Conservation (phyloP, 768 basidiomycete species). For the Rhodotorula taiwanensis region DNA sequence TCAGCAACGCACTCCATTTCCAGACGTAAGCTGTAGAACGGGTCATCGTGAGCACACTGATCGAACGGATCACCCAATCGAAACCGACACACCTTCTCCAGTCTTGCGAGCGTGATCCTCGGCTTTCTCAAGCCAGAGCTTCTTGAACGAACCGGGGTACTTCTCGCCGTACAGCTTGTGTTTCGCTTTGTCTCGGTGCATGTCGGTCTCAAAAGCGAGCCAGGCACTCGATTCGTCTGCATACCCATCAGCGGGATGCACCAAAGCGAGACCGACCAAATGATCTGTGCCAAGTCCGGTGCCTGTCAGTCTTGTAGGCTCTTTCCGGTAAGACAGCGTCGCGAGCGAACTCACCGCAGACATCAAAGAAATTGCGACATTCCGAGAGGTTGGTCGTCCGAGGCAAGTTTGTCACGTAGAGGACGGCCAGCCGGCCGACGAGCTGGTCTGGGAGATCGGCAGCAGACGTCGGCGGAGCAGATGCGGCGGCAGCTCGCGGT, state of each 20-base stretch:
- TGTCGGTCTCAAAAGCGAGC: not conserved
- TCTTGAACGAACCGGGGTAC: not conserved
- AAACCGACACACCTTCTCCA: not conserved
- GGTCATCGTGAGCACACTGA: too few species aligned
- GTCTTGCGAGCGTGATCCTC: not conserved
- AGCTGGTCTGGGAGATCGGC: not conserved
- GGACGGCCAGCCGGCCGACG: not conserved
- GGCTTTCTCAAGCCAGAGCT: not conserved
- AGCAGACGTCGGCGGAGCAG: not conserved
- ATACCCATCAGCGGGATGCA: not conserved
- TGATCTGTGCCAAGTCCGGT: not conserved
- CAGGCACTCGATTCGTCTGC: not conserved
- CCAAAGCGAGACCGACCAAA: not conserved
- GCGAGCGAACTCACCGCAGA: constrained; percentile 1
- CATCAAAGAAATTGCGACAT: constrained; percentile 15
- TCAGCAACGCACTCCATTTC: not conserved
- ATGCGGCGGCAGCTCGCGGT: not conserved
- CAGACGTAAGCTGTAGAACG: not conserved
- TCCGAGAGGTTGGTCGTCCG: not conserved
- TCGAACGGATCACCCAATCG: too few species aligned
- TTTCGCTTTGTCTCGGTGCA: not conserved
- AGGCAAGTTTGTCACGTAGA: constrained; percentile 12
- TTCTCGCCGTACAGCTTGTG: not conserved
- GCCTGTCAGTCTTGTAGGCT: too few species aligned
- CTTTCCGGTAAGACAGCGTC: too few species aligned